These are phyloP conservation scores for Neocucurbitaria cava DNA, from an alignment of 2,329 filamentous ascomycete species.

Conservation along the genomic window DNA sequence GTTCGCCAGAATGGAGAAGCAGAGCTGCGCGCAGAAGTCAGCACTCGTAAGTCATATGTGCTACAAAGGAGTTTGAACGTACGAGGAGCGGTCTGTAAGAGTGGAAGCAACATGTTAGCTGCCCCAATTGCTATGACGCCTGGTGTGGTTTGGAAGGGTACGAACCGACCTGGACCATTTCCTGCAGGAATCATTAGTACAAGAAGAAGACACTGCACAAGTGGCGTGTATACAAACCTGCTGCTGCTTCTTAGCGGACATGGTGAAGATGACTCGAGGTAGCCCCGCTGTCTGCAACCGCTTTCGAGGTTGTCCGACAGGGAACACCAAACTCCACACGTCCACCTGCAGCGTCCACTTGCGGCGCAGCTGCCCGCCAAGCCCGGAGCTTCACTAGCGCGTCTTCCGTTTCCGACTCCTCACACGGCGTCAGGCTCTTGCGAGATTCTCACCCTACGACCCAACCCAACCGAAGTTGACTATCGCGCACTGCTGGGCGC, in stretches of 20 bases:
- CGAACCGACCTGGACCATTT: conserved; percentile 99
- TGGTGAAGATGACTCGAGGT: conserved; percentile 26
- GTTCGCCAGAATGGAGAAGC: conserved; percentile 87
- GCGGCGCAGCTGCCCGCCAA: conserved; percentile 28
- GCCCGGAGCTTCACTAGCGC: conserved; percentile 23
- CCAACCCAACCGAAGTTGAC: neutral
- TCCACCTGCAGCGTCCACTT: conserved; percentile 5
- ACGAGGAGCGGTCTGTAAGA: conserved; percentile 47
- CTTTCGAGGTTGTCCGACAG: conserved; percentile 14
- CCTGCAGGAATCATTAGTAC: conserved; percentile 62
- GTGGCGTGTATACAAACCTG: conserved; percentile 34
- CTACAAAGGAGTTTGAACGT: conserved; percentile 18
- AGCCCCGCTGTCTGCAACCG: conserved; percentile 24
- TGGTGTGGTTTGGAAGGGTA: conserved; percentile 45
- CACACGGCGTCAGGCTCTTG: conserved; percentile 31
- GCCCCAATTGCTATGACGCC: conserved; percentile 33
- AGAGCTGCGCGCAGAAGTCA: conserved; percentile 64
- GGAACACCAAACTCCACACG: neutral
- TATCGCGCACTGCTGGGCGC: neutral
- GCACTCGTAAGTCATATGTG: neutral
- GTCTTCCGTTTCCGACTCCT: conserved; percentile 24
- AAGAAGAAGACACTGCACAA: neutral
- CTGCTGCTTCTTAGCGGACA: conserved; percentile 58
- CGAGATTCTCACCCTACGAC: conserved; percentile 10
- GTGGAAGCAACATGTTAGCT: conserved; percentile 47